Evolutionary conservation across 2,329 filamentous ascomycete genomes (phyloP), one percentile per base, ranked within the genome.

Genomic region (Fusarium camptoceras): DNA sequence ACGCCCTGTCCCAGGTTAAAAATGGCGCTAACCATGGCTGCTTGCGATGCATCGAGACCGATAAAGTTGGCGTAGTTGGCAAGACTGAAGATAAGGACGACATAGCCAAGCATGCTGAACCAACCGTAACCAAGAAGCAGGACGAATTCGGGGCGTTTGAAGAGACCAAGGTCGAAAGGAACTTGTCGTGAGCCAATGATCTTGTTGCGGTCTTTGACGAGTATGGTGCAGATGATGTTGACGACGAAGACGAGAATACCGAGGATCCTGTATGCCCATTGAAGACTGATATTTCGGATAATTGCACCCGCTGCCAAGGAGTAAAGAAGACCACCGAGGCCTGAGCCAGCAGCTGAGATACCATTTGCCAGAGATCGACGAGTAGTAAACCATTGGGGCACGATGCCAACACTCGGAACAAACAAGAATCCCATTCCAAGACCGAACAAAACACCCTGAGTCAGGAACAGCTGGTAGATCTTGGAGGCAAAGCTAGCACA

Each of bases 341-440:
- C 92, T 18, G 88, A 90, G 3, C 92, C 93, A n/a, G 87, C 86
- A 2, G 91, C 87, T 1, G 86, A 83, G 20, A 92, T 84, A 2
- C 91, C 89, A 66, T 92, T 93, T 14, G 92, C 91, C 16, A 94
- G 83, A 28, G 88, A 91, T 3, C 92, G 86, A 27, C 84, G 85
- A 31, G 87, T 89, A 12, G 84, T 87, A 75, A 94, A 94, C 91
- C 91, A 94, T 76, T 94, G 91, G 3, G 91, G 87, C 0, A 91
- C 83, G 14, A 94, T 86, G 34, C 87, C 87, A 5, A 91, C 90
- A 7, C 85, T 88, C 1, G 88, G 87, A 1, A 92, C 91, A 76
- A 94, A 95, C 12, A 91, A 82, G 60, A 94, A 90, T 0, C 92
- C 92, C 86, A 95, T 91, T 5, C 92, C 92, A 24, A 91, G 78